Conservation (phyloP, 768 basidiomycete genomes). For the Russula emetica region DNA sequence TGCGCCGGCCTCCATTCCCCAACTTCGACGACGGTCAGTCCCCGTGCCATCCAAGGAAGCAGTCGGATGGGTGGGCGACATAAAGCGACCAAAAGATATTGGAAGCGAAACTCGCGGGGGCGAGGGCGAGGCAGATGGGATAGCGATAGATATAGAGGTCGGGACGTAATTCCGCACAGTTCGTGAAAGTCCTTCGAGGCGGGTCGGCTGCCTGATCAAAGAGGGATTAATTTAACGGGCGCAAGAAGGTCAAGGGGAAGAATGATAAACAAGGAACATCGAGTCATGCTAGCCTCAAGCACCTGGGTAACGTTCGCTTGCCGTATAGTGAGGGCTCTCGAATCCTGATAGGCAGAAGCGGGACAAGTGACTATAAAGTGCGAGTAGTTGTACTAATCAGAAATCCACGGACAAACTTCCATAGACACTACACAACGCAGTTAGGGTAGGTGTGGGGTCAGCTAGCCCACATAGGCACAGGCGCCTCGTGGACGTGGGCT, state of each 20-base stretch:
- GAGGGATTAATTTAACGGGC: neutral
- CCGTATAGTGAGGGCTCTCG: neutral
- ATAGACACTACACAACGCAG: too few relatives aligned
- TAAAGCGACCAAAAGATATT: constrained; percentile 45
- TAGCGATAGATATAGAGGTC: constrained; percentile 47
- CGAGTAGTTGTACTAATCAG: neutral
- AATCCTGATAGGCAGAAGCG: neutral
- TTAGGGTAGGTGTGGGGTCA: neutral
- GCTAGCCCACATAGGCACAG: neutral
- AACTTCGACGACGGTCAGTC: constrained; percentile 21
- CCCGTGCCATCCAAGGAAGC: constrained; percentile 2
- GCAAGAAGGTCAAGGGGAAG: neutral
- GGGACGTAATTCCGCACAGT: constrained; percentile 54
- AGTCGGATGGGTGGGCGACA: constrained; percentile 32
- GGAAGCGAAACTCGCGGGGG: constrained; percentile 49
- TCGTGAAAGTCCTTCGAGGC: constrained; percentile 50
- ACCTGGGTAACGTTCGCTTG: neutral
- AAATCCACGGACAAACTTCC: neutral
- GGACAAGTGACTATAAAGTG: neutral
- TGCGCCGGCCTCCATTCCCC: constrained; percentile 18
- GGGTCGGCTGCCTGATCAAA: constrained; percentile 42
- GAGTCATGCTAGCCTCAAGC: neutral
- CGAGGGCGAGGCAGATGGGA: constrained; percentile 47
- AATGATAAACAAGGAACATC: constrained; percentile 8
- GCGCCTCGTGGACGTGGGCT: neutral